phyloP scores from a whole-genome alignment of 1,284 basidiomycete genomes.

The Cryptococcus deneoformans region DNA sequence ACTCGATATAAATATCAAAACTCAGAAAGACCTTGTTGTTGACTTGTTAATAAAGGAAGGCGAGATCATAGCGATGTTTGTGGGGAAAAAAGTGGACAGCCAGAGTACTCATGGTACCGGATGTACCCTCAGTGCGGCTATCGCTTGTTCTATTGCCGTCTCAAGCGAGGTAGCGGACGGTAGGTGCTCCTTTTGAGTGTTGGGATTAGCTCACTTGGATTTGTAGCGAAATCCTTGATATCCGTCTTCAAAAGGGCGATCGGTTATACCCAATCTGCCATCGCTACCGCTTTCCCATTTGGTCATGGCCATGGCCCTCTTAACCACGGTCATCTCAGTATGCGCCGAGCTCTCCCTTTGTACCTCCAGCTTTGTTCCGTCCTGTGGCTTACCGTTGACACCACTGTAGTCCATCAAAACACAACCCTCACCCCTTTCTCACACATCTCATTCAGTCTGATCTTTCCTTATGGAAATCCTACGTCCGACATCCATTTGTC shows the following conservation, averaged over 20 bases:
- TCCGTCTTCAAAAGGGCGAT: constrained; percentile 55
- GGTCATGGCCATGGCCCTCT: constrained; percentile 82
- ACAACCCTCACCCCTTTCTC: constrained; percentile 67
- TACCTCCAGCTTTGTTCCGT: constrained; percentile 45
- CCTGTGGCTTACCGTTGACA: background rate
- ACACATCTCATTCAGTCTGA: constrained; percentile 64
- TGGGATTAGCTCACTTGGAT: background rate
- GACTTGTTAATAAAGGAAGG: constrained; percentile 61
- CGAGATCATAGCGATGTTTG: constrained; percentile 57
- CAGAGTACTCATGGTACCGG: constrained; percentile 87
- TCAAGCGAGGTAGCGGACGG: constrained; percentile 47
- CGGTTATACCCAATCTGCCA: constrained; percentile 71
- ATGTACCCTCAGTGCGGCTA: constrained; percentile 82
- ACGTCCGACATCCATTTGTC: constrained; percentile 82
- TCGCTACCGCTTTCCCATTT: constrained; percentile 65
- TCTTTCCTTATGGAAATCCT: constrained; percentile 63
- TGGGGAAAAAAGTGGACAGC: constrained; percentile 66
- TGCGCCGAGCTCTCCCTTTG: constrained; percentile 58
- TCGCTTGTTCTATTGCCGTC: constrained; percentile 61
- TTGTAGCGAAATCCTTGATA: constrained; percentile 6
- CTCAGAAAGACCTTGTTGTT: constrained; percentile 58
- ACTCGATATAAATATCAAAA: constrained; percentile 1
- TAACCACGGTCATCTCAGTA: constrained; percentile 75
- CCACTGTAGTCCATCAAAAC: constrained; percentile 56
- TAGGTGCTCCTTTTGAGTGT: background rate